Percentiles rank a stretch among this genome's conserved stretches.
phyloP scores from a whole-genome alignment of 345 rosid species.

The Leavenworthia alabamica region DNA sequence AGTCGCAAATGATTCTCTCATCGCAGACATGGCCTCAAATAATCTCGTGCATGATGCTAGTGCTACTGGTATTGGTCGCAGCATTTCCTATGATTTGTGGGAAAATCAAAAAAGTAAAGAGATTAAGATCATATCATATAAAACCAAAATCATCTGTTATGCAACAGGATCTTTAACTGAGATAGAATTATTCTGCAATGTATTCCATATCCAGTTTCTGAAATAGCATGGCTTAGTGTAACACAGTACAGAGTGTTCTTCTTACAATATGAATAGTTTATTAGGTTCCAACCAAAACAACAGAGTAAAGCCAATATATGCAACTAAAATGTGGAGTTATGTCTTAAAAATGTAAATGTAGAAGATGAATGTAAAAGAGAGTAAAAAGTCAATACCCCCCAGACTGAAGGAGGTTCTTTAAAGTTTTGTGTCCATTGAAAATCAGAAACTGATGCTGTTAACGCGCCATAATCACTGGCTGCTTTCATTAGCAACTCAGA shows the following conservation, averaged over 20 bases:
- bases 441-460: slow-evolving; percentile 87
- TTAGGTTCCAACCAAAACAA: neutral
- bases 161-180: neutral
- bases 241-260: neutral
- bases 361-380: slow-evolving; percentile 13
- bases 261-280: slow-evolving; percentile 1
- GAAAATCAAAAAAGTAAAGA: neutral
- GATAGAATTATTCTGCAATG: neutral
- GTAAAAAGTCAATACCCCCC: slow-evolving; percentile 70
- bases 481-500: slow-evolving; percentile 95
- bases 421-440: slow-evolving; percentile 98
- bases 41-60: slow-evolving; percentile 94
- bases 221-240: neutral
- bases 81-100: slow-evolving; percentile 64
- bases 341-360: neutral
- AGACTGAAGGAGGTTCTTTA: slow-evolving; percentile 91
- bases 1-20: slow-evolving; percentile 94
- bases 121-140: neutral
- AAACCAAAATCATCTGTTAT: neutral
- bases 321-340: neutral
- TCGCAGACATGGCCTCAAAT: slow-evolving; percentile 98
- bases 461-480: slow-evolving; percentile 90
- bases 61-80: slow-evolving; percentile 97
- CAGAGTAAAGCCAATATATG: neutral
- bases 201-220: neutral